Evolutionary conservation across 2,329 filamentous ascomycete genomes (phyloP).

Genomic region (Penicillium griseofulvum): DNA sequence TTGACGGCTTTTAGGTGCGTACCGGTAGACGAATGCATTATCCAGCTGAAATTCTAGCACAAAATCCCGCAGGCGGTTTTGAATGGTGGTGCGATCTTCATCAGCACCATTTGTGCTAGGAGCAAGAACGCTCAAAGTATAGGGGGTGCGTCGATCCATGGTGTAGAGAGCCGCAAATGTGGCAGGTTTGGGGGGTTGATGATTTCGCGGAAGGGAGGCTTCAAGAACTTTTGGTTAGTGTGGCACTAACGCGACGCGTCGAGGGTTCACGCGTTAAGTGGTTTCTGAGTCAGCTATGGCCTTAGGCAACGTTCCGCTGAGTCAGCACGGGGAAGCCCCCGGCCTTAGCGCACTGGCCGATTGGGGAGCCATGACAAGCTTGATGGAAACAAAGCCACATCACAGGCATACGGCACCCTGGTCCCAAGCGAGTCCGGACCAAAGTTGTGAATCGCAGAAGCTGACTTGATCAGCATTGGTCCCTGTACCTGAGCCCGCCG

Average conservation of each 20-base stretch:
- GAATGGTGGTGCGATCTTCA: constrained; percentile 69
- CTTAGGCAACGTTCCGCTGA: constrained; percentile 20
- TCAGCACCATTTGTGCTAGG: constrained; percentile 63
- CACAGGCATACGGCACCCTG: constrained; percentile 19
- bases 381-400: constrained; percentile 22
- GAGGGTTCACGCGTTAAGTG: constrained; percentile 40
- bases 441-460: background rate
- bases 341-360: constrained; percentile 26
- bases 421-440: background rate
- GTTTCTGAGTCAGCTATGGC: constrained; percentile 21
- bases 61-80: constrained; percentile 81
- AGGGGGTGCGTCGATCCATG: constrained; percentile 88
- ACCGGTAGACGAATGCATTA: constrained; percentile 94
- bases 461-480: constrained; percentile 1
- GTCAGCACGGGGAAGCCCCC: constrained; percentile 5
- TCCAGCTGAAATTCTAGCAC: constrained; percentile 91
- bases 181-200: constrained; percentile 16
- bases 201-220: constrained; percentile 20
- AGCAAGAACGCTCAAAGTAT: constrained; percentile 77
- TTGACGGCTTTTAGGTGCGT: constrained; percentile 23
- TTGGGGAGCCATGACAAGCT: constrained; percentile 27
- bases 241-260: constrained; percentile 39
- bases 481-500: constrained; percentile 3
- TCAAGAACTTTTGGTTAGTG: constrained; percentile 27
- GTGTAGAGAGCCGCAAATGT: constrained; percentile 18